phyloP scores from a whole-genome alignment of 768 basidiomycete species.

The Leccinum boreale region DNA sequence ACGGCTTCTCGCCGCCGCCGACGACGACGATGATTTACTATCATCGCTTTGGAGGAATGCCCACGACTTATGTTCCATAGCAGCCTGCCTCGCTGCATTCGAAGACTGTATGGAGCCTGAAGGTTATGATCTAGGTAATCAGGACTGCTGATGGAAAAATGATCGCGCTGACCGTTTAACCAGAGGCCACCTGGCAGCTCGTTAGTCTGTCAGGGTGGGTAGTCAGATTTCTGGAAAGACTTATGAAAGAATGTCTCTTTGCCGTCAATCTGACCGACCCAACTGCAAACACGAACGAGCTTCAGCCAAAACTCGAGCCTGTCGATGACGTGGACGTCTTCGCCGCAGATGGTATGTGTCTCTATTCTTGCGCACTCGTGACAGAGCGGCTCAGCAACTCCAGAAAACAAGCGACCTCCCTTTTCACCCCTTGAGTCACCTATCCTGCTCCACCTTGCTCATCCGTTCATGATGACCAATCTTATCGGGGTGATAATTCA shows the following conservation, averaged over 20 bases:
- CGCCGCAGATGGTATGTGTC: constrained; percentile 20
- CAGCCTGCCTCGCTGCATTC: constrained; percentile 60
- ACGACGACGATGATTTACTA: constrained; percentile 38
- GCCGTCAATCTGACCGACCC: constrained; percentile 26
- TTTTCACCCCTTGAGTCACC: constrained; percentile 33
- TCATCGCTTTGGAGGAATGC: constrained; percentile 55
- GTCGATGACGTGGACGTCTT: constrained; percentile 26
- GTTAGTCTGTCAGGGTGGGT: constrained; percentile 61
- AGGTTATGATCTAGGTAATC: constrained; percentile 59
- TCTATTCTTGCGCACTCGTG: constrained; percentile 31
- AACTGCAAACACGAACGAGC: constrained; percentile 8
- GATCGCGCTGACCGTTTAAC: constrained; percentile 6
- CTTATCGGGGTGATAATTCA: constrained; percentile 50
- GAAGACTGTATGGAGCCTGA: constrained; percentile 61
- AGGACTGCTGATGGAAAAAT: not conserved
- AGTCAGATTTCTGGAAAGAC: constrained; percentile 54
- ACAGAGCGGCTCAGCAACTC: constrained; percentile 37
- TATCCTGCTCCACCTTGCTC: constrained; percentile 55
- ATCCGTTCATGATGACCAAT: constrained; percentile 57
- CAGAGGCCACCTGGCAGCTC: constrained; percentile 75
- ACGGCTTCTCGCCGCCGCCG: constrained; percentile 15
- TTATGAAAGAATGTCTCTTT: constrained; percentile 53
- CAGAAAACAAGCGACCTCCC: constrained; percentile 16
- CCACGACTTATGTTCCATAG: constrained; percentile 64
- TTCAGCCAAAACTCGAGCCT: constrained; percentile 27